Evolutionary conservation across 2,329 filamentous ascomycete genomes (phyloP).

Genomic region (Arthrobotrys sinensis): DNA sequence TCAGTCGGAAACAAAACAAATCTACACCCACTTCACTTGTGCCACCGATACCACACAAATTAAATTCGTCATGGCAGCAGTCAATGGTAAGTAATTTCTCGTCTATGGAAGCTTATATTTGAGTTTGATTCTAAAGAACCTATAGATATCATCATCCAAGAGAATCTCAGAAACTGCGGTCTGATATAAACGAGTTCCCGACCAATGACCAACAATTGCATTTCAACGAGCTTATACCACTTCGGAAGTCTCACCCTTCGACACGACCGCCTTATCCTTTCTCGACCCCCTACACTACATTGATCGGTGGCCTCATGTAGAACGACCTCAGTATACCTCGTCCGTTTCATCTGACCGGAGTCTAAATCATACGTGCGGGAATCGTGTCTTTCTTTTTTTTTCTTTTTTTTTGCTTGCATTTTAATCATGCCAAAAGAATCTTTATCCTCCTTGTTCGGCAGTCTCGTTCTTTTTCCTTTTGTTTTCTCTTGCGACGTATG

Average conservation of each 20-base stretch:
- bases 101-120: not conserved
- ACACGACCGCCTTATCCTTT: conserved; percentile 47
- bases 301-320: conserved; percentile 59
- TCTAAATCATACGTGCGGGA: conserved; percentile 60
- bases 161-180: conserved; percentile 96
- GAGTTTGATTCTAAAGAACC: conserved; percentile 22
- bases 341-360: conserved; percentile 61
- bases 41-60: conserved; percentile 99
- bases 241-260: conserved; percentile 24
- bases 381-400: conserved; percentile 60
- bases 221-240: conserved; percentile 30
- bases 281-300: conserved; percentile 50
- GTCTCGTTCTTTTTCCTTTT: conserved; percentile 62
- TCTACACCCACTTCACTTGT: conserved; percentile 99
- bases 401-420: conserved; percentile 60
- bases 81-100: conserved; percentile 83
- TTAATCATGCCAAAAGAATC: conserved; percentile 62
- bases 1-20: conserved; percentile 99
- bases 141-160: conserved; percentile 98
- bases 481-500: conserved; percentile 66
- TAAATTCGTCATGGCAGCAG: conserved; percentile 98
- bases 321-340: conserved; percentile 60
- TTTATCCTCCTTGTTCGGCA: conserved; percentile 62
- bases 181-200: conserved; percentile 78
- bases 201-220: conserved; percentile 30